phyloP scores from a whole-genome alignment of 1,284 basidiomycete genomes.

The Salmacisia buchloeana region DNA sequence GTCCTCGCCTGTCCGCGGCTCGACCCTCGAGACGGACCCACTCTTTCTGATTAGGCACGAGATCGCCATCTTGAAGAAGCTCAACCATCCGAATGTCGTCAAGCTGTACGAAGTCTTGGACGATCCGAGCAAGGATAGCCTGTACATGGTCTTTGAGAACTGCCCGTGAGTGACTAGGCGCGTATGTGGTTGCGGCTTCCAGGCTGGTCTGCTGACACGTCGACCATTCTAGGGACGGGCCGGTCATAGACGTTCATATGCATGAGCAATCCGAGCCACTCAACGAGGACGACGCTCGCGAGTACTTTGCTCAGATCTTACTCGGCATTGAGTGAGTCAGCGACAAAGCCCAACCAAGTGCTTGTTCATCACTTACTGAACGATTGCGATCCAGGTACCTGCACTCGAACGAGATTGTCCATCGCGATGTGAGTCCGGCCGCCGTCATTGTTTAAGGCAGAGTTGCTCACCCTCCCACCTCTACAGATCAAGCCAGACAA shows the following conservation, averaged over 20 bases:
- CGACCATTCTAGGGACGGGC: conserved; percentile 56
- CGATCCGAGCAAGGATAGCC: conserved; percentile 55
- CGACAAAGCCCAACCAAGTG: not conserved
- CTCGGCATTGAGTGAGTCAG: conserved; percentile 52
- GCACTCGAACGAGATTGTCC: conserved; percentile 57
- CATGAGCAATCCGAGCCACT: conserved; percentile 38
- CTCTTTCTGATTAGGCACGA: conserved; percentile 43
- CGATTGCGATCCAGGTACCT: conserved; percentile 50
- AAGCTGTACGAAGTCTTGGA: conserved; percentile 59
- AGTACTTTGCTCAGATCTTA: conserved; percentile 58
- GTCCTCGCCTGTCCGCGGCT: not conserved
- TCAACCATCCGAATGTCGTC: conserved; percentile 53
- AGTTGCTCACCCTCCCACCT: not conserved
- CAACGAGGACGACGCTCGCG: conserved; percentile 48
- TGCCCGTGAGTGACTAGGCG: conserved; percentile 15
- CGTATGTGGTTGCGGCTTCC: not conserved
- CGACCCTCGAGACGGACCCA: conserved; percentile 26
- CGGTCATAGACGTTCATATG: conserved; percentile 53
- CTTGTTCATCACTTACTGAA: not conserved
- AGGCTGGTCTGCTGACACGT: conserved; percentile 34
- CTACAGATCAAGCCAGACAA: conserved; percentile 57
- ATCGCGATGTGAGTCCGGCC: conserved; percentile 51
- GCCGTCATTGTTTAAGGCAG: not conserved
- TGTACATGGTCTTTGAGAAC: conserved; percentile 54
- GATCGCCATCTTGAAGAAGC: conserved; percentile 44